Base-by-base conservation (phyloP, 768 basidiomycete species). In the Ramaria sp. region DNA sequence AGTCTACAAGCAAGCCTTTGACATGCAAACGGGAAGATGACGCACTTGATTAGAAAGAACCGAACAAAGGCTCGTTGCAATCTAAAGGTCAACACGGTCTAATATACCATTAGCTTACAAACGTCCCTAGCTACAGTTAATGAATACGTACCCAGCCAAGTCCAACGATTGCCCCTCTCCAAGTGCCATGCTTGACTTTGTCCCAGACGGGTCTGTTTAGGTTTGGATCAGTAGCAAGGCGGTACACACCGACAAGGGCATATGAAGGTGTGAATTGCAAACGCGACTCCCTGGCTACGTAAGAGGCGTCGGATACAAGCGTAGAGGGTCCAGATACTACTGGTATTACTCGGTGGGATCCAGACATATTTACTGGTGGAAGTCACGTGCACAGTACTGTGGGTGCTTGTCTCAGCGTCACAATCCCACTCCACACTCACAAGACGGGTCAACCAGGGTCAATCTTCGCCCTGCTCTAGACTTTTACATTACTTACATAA, bases 201-300 rank as follows among this genome's bases (percentile, higher is more conserved):
- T 86, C 72, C 89, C 92, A 91, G 7, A 86, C 83, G 4, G 91
- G 90, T 24, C 74, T 71, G 59, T 81, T 83, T 34, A 95, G 71
- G 13, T 70, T 70, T 39, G 78, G 73, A 67, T 94, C 91, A 0
- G 86, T 90, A 63, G 82, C 76, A 6, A 96, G 73, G 30, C 92
- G 74, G 68, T 94, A 95, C 17, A 83, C 78, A 0, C 92, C 92
- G 0, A 96, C 91, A 4, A 90, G 69, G 47, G 84, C 82, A 67
- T 96, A 96, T 2, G 84, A 83, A 0, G 92, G 88, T 0, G 90
- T 83, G 61, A 91, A 86, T 43, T 82, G 72, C 53, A 95, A 77
- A 30, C 88, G 78, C 9, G 56, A 37, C 31, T 57, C 53, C 43
- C 53, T 22, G 4, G 53, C 41, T 15, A 15, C 13, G 42, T 15